Evolutionary conservation across 2,329 filamentous ascomycete species (phyloP).

Genomic region (Alternaria conjuncta): DNA sequence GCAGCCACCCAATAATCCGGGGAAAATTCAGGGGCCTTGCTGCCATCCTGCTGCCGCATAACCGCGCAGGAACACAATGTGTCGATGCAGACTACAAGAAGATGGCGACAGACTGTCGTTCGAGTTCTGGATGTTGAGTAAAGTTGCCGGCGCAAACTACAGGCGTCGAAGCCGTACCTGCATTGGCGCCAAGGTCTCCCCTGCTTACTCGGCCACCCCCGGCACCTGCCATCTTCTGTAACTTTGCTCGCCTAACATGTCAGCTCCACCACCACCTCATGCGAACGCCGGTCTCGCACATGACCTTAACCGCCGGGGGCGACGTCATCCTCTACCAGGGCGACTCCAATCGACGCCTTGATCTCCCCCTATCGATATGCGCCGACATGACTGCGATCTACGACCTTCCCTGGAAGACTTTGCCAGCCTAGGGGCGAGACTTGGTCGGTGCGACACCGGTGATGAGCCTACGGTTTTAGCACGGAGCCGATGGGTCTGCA

Average conservation of each 20-base stretch:
- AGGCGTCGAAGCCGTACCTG: not conserved
- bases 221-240: slow-evolving; percentile 9
- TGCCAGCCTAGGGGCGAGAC: slow-evolving; percentile 10
- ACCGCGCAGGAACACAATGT: not conserved
- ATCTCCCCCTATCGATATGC: slow-evolving; percentile 2
- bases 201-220: slow-evolving; percentile 7
- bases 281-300: slow-evolving; percentile 19
- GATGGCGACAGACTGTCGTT: slow-evolving; percentile 3
- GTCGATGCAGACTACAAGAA: slow-evolving; percentile 5
- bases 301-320: slow-evolving; percentile 13
- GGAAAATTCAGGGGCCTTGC: slow-evolving; percentile 43
- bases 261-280: not conserved
- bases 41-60: slow-evolving; percentile 12
- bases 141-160: not conserved
- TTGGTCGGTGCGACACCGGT: slow-evolving; percentile 23
- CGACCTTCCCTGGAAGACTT: not conserved
- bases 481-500: slow-evolving; percentile 11
- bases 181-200: not conserved
- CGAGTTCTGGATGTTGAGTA: slow-evolving; percentile 6
- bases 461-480: slow-evolving; percentile 14
- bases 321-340: slow-evolving; percentile 21
- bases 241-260: not conserved
- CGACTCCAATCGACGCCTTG: not conserved
- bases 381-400: slow-evolving; percentile 1
- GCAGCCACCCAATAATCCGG: slow-evolving; percentile 42